These are phyloP conservation scores for Xylaria digitata DNA, from an alignment of 2,329 filamentous ascomycete species.

Conservation along the genomic window DNA sequence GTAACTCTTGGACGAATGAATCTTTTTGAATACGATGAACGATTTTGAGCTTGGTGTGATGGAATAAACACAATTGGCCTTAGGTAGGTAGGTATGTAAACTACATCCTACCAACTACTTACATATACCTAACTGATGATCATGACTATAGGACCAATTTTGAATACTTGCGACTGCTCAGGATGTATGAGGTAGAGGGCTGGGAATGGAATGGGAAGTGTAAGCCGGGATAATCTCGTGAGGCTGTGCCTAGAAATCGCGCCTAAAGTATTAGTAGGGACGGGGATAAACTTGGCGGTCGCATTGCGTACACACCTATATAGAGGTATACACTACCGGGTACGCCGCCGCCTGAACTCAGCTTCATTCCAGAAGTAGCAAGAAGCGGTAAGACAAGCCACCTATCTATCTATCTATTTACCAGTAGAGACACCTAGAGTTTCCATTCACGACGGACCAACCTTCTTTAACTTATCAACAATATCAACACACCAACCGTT, in stretches of 20 bases:
- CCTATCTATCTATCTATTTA: constrained; percentile 2
- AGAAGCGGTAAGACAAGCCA: constrained; percentile 25
- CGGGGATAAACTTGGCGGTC: not conserved
- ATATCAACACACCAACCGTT: not conserved
- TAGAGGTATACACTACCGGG: not conserved
- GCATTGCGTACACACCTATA: constrained; percentile 12
- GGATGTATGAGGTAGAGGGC: too few species aligned
- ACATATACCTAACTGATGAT: too few species aligned
- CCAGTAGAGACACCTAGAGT: constrained; percentile 13
- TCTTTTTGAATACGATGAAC: too few species aligned
- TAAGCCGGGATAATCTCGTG: not conserved
- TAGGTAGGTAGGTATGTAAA: too few species aligned
- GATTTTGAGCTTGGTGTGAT: too few species aligned
- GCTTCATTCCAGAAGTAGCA: constrained; percentile 23
- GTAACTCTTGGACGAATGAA: too few species aligned
- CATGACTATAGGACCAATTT: too few species aligned
- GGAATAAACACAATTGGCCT: too few species aligned
- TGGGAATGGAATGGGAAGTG: not conserved
- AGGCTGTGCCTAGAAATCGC: constrained; percentile 20
- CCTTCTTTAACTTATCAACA: constrained; percentile 30
- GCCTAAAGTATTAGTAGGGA: not conserved
- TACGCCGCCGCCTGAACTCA: constrained; percentile 4
- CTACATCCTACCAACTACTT: too few species aligned
- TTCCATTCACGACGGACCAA: constrained; percentile 14
- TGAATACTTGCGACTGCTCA: too few species aligned